A percentile compares a stretch with the other conserved stretches of the same genome.
Evolutionary conservation across 164 flowering plant genomes (phyloP).

Genomic region (Tetrastigma voinierianum): DNA sequence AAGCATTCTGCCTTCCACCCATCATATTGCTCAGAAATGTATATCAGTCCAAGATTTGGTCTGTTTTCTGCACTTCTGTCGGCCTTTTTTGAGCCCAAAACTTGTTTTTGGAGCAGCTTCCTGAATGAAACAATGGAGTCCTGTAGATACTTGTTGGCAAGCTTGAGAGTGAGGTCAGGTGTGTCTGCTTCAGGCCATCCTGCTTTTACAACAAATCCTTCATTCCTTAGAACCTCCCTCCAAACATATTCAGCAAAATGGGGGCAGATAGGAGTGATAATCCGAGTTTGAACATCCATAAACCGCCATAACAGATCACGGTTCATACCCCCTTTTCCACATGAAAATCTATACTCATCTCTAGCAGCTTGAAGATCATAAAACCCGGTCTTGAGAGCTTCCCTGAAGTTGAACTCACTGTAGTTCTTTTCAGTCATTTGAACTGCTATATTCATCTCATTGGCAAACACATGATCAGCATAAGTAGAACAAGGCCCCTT

Average conservation of each 20-base stretch:
- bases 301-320: conserved; percentile 65
- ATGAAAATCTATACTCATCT: conserved; percentile 84
- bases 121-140: conserved; percentile 68
- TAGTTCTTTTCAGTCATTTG: conserved; percentile 60
- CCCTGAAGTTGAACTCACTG: conserved; percentile 69
- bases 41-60: conserved; percentile 51
- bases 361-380: conserved; percentile 92
- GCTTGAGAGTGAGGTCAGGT: conserved; percentile 68
- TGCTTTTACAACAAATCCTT: conserved; percentile 67
- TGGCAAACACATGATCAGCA: conserved; percentile 81
- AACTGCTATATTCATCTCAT: conserved; percentile 80
- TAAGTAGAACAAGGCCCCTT: conserved; percentile 54
- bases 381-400: conserved; percentile 84
- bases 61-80: conserved; percentile 49
- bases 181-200: conserved; percentile 71
- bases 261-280: conserved; percentile 88
- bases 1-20: conserved; percentile 90
- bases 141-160: conserved; percentile 80
- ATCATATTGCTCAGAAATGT: conserved; percentile 70
- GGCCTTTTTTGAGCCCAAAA: conserved; percentile 59
- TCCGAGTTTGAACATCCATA: conserved; percentile 92
- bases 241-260: conserved; percentile 86
- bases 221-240: conserved; percentile 70
- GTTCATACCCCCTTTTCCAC: conserved; percentile 77
- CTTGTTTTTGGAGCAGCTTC: conserved; percentile 78